These are phyloP conservation scores for Wallacemonas rigidus DNA, from an alignment of 208 protist genomes.

Conservation along the genomic window DNA sequence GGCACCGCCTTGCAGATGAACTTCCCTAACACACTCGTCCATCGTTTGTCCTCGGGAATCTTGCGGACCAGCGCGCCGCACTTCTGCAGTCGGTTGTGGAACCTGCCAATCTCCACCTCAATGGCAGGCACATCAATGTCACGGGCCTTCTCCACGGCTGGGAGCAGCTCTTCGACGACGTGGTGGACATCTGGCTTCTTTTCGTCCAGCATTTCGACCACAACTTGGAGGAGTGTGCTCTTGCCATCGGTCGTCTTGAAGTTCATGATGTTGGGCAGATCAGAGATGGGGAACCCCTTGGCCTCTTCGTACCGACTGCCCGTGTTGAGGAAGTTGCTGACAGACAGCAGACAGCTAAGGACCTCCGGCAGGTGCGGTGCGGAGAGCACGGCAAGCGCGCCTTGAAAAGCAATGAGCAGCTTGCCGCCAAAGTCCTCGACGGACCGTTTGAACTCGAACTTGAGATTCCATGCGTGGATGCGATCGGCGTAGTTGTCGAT, in stretches of 20 bases:
- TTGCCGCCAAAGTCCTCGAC: conserved; percentile 65
- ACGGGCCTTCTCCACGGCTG: conserved; percentile 43
- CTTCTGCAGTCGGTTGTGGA: conserved; percentile 41
- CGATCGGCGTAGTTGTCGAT: conserved; percentile 73
- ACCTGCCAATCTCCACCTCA: conserved; percentile 51
- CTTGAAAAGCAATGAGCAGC: conserved; percentile 36
- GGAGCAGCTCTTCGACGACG: conserved; percentile 57
- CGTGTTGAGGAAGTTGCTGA: conserved; percentile 82
- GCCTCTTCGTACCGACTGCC: conserved; percentile 73
- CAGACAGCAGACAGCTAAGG: conserved; percentile 56
- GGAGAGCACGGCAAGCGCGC: conserved; percentile 44
- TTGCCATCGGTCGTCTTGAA: conserved; percentile 72
- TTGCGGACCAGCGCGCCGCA: conserved; percentile 49
- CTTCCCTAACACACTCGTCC: conserved; percentile 58
- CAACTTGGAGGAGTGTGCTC: conserved; percentile 55
- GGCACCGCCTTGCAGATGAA: conserved; percentile 56
- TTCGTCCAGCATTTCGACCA: conserved; percentile 44
- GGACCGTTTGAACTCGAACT: conserved; percentile 43
- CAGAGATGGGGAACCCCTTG: conserved; percentile 76
- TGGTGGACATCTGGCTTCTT: conserved; percentile 43
- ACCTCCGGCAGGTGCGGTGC: conserved; percentile 54
- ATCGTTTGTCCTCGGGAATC: conserved; percentile 56
- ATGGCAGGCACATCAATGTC: conserved; percentile 63
- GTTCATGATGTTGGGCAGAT: conserved; percentile 67
- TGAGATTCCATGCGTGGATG: conserved; percentile 76